Evolutionary conservation across 257 asterid genomes (phyloP).

Genomic region (Nicotiana obtusifolia): DNA sequence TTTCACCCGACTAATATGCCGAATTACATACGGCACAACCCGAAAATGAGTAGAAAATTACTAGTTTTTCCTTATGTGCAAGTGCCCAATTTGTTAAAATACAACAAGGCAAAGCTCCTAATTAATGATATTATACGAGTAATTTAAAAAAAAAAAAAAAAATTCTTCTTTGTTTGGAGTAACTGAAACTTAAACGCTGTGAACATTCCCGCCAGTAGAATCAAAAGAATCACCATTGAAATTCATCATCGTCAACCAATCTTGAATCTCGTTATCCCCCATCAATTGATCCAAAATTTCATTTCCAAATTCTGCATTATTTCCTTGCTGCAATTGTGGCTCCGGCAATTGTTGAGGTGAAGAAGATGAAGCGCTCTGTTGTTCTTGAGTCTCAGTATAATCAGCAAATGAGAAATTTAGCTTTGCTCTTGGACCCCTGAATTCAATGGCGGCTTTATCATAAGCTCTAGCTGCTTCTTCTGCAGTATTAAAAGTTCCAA

Average conservation of each 20-base stretch:
- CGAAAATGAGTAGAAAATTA: background rate
- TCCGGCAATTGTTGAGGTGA: background rate
- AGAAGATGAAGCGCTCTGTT: conserved; percentile 17
- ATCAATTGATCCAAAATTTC: conserved; percentile 7
- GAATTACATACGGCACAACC: background rate
- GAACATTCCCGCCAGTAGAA: conserved; percentile 45
- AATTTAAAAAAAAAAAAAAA: no score
- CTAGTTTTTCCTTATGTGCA: background rate
- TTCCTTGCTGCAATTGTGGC: background rate
- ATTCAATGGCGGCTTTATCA: conserved; percentile 75
- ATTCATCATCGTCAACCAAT: conserved; percentile 66
- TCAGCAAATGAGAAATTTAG: conserved; percentile 70
- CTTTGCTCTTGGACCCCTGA: conserved; percentile 86
- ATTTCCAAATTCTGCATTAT: background rate
- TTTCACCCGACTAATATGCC: background rate
- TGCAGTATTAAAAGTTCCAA: conserved; percentile 75
- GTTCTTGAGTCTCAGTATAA: conserved; percentile 27
- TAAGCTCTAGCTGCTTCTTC: conserved; percentile 89
- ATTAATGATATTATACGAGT: background rate
- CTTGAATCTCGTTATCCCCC: conserved; percentile 47
- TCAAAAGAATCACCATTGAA: conserved; percentile 47
- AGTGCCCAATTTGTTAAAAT: background rate
- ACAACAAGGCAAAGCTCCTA: background rate
- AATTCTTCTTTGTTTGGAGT: no score
- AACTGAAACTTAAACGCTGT: background rate